phyloP scores from a whole-genome alignment of 2,329 filamentous ascomycete species.

The Phymatotrichopsis omnivora region DNA sequence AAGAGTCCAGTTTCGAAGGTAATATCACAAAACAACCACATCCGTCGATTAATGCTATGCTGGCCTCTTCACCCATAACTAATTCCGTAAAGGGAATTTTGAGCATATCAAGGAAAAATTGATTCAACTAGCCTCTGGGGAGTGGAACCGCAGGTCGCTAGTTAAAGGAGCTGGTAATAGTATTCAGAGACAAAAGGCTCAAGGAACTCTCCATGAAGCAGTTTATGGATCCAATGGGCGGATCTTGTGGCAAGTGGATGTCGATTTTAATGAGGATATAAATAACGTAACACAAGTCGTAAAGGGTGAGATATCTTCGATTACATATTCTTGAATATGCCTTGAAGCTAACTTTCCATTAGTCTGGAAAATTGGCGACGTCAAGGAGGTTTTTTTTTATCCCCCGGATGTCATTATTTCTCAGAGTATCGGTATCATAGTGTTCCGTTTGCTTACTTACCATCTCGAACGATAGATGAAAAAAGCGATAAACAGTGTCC shows the following conservation, averaged over 20 bases:
- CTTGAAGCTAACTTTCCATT: background rate
- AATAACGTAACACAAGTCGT: conserved; percentile 17
- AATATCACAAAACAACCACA: background rate
- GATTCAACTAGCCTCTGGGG: conserved; percentile 18
- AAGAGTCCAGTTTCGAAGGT: conserved; percentile 12
- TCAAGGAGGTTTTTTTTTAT: conserved; percentile 9
- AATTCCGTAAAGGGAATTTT: conserved; percentile 10
- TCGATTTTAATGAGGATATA: conserved; percentile 18
- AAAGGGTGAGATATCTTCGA: conserved; percentile 9
- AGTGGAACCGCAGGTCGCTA: conserved; percentile 16
- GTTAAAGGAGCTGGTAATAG: background rate
- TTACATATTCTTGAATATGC: background rate
- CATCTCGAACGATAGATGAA: conserved; percentile 2
- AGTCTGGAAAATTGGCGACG: conserved; percentile 23
- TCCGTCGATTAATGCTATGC: too few species aligned
- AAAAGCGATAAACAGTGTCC: conserved; percentile 1
- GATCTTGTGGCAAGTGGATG: conserved; percentile 26
- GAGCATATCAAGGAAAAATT: conserved; percentile 15
- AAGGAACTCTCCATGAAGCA: conserved; percentile 7
- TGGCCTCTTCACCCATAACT: background rate
- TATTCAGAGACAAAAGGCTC: conserved; percentile 5
- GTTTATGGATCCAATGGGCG: conserved; percentile 20
- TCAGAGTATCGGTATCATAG: background rate
- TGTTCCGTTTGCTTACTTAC: background rate
- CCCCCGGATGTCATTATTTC: background rate